phyloP scores from a whole-genome alignment of 2,329 filamentous ascomycete genomes.

The Hawksworthiomyces lignivorus region DNA sequence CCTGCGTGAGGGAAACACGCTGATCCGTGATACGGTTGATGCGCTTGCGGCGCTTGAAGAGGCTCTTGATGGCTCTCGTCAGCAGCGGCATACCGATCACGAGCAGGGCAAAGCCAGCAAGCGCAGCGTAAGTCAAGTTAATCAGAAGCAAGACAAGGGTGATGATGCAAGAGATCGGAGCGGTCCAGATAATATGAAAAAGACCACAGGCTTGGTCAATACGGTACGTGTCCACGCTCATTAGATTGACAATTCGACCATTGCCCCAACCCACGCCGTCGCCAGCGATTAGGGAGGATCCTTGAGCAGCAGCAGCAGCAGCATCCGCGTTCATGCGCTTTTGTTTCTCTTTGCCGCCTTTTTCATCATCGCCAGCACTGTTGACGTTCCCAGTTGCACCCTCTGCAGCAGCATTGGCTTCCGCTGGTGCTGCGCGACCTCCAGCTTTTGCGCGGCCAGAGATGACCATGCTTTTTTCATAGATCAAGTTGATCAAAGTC shows the following conservation, averaged over 20 bases:
- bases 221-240: constrained; percentile 93
- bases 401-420: not conserved
- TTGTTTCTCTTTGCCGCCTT: constrained; percentile 31
- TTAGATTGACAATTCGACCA: constrained; percentile 82
- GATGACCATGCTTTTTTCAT: constrained; percentile 85
- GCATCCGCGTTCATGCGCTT: constrained; percentile 22
- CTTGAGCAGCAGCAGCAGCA: not conserved
- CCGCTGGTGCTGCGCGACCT: constrained; percentile 33
- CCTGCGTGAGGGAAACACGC: constrained; percentile 82
- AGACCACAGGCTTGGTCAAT: constrained; percentile 81
- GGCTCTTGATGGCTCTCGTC: constrained; percentile 64
- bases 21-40: constrained; percentile 96
- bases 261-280: constrained; percentile 86
- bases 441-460: constrained; percentile 84
- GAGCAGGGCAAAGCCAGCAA: constrained; percentile 79
- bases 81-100: constrained; percentile 71
- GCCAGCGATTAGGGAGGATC: constrained; percentile 40
- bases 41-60: constrained; percentile 65
- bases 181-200: constrained; percentile 88
- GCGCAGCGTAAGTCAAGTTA: constrained; percentile 83
- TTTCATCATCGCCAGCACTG: constrained; percentile 11
- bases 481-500: constrained; percentile 77
- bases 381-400: not conserved
- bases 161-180: constrained; percentile 69
- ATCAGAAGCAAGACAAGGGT: constrained; percentile 74